Evolutionary conservation across 371 early-diverging fungal genomes (phyloP), one percentile per base, ranked within the genome.

Genomic region (Gilbertella persicaria): DNA sequence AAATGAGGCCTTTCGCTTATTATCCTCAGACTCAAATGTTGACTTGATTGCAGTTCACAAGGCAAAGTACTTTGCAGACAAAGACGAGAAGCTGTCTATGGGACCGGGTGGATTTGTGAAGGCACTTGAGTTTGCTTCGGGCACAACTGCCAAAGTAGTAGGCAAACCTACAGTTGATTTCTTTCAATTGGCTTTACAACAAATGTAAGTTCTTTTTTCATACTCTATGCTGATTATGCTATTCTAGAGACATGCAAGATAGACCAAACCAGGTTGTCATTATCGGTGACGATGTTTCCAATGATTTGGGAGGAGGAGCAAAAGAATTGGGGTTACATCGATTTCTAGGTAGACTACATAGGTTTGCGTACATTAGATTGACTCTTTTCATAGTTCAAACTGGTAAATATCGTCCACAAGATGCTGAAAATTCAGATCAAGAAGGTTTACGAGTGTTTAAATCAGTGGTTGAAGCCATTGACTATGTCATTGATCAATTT

Each of bases 81-180:
- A 79, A 12, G 78, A 80, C 38, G 74, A 73, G 30, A 69, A 73
- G 12, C 66, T 94, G 20, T 82, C 88, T 2, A 60, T 94, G 57
- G 95, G 95, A 0, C 95, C 93, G 2, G 95, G 95, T 6, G 88
- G 89, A 9, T 94, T 93, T 76, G 90, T 92, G 0, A 75, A 84
- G 57, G 90, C 89, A 3, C 71, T 94, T 28, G 93, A 93, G 58
- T 90, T 80, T 60, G 86, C 89, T 4, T 79, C 91, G 0, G 90
- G 82, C 5, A 62, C 59, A 19, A 70, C 75, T 23, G 85, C 93
- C 0, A 71, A 58, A 42, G 74, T 89, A n/a, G 89, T 91, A n/a
- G 95, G 95, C 4, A 94, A 94, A 59, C 95, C 95, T 0, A 73
- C 80, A 2, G 74, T 55, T 35, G 76, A 78, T 13, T 93, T 94